Conservation (phyloP, 2,329 filamentous ascomycete species). For the Aspergillus eucalypticola region DNA sequence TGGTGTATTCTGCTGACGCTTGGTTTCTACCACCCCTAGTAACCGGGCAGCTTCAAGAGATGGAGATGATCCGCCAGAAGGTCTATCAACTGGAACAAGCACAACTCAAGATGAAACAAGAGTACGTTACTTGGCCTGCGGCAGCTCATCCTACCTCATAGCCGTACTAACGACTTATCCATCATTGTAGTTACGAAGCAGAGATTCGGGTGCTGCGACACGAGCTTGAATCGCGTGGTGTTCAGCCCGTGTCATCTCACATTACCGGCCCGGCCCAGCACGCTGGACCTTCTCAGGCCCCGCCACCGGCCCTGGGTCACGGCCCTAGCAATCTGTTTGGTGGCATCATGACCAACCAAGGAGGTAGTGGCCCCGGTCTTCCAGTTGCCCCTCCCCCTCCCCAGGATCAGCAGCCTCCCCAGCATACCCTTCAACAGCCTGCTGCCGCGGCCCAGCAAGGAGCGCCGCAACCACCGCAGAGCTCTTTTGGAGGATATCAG, state of each 20-base stretch:
- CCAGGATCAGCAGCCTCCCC: constrained; percentile 62
- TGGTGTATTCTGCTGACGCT: constrained; percentile 14
- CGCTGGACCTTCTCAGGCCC: constrained; percentile 77
- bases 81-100: constrained; percentile 90
- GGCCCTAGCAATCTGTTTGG: constrained; percentile 89
- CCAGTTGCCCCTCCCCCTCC: constrained; percentile 65
- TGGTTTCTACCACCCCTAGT: constrained; percentile 56
- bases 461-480: constrained; percentile 69
- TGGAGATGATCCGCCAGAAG: constrained; percentile 90
- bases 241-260: constrained; percentile 65
- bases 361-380: constrained; percentile 80
- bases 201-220: constrained; percentile 82
- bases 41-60: constrained; percentile 86
- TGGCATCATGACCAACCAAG: constrained; percentile 90
- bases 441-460: constrained; percentile 58
- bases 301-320: constrained; percentile 81
- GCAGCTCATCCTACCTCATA: background rate
- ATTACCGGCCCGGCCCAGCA: constrained; percentile 73
- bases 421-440: constrained; percentile 61
- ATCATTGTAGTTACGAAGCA: constrained; percentile 75
- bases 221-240: constrained; percentile 75
- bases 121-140: constrained; percentile 60
- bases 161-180: constrained; percentile 20
- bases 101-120: constrained; percentile 84
- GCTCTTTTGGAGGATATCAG: constrained; percentile 71